Evolutionary conservation across 1,284 basidiomycete species (phyloP).

Genomic region (Gymnopus androsaceus): DNA sequence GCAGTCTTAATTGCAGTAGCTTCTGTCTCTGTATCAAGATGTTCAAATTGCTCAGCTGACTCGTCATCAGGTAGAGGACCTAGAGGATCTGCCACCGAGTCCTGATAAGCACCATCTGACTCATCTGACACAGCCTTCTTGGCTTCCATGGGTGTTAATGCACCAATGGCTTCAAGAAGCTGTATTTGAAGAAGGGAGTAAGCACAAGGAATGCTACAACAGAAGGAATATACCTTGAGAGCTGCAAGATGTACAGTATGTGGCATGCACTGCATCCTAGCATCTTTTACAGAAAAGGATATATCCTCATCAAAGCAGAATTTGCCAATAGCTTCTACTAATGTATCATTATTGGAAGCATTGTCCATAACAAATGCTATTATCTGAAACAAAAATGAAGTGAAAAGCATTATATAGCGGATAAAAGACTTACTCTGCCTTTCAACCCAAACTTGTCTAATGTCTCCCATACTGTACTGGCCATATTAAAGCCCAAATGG

Average conservation of each 20-base stretch:
- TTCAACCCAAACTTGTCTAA: conserved; percentile 2
- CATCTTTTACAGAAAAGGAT: not conserved
- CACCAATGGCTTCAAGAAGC: conserved; percentile 33
- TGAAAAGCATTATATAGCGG: not conserved
- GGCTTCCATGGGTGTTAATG: conserved; percentile 10
- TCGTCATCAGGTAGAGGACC: conserved; percentile 14
- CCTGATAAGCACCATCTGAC: conserved; percentile 17
- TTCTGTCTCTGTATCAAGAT: conserved; percentile 4
- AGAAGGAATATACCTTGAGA: conserved; percentile 25
- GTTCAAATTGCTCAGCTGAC: conserved; percentile 4
- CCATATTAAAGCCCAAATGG: not conserved
- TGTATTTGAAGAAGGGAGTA: conserved; percentile 10
- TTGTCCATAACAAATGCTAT: no score
- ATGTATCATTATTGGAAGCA: no score
- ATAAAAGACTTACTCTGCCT: not conserved
- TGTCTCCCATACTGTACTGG: conserved; percentile 1
- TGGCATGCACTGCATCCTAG: not conserved
- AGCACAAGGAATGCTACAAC: not conserved
- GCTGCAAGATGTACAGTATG: conserved; percentile 10
- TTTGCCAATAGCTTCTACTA: not conserved
- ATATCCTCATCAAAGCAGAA: not conserved
- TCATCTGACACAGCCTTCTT: not conserved
- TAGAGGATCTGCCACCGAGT: conserved; percentile 19
- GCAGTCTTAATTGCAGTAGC: not conserved
- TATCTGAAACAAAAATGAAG: conserved; percentile 5